Percentiles rank a stretch among this genome's conserved stretches.
These are phyloP conservation scores for Pseudopediastrum boryanum DNA, from an alignment of 139 green algal species.

Conservation along the genomic window DNA sequence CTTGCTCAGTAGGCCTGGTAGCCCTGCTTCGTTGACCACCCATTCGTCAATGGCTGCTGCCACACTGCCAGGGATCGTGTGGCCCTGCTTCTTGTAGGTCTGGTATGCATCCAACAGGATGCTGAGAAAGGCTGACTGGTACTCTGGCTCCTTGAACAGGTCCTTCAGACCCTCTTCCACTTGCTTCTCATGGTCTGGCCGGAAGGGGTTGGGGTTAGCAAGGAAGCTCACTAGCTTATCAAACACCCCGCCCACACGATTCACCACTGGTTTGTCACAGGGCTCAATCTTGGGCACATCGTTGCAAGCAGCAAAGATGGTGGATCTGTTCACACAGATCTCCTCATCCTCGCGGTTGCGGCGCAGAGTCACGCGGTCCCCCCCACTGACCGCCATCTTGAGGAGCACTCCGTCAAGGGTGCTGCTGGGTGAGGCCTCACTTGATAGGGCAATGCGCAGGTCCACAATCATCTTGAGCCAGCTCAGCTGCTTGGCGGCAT, in stretches of 20 bases:
- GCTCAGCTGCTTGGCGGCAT: slow-evolving; percentile 3
- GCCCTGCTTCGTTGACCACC: neutral
- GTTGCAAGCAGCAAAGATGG: slow-evolving; percentile 6
- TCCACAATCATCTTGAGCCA: slow-evolving; percentile 24
- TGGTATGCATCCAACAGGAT: slow-evolving; percentile 17
- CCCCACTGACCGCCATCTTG: slow-evolving; percentile 4
- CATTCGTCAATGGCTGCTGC: slow-evolving; percentile 3
- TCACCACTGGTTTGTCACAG: neutral
- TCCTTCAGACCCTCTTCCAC: neutral
- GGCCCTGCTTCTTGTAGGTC: neutral
- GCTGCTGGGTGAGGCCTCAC: neutral
- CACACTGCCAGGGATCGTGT: neutral
- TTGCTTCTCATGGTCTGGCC: slow-evolving; percentile 7
- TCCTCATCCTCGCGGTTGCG: slow-evolving; percentile 10
- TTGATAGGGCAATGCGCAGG: slow-evolving; percentile 11
- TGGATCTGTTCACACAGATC: neutral
- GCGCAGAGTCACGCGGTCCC: slow-evolving; percentile 5
- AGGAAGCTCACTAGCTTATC: slow-evolving; percentile 6
- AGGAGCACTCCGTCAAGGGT: neutral
- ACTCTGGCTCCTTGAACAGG: neutral
- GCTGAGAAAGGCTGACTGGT: slow-evolving; percentile 10
- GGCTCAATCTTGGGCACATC: slow-evolving; percentile 22
- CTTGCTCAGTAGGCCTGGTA: neutral
- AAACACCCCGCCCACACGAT: slow-evolving; percentile 10
- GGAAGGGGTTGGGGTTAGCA: slow-evolving; percentile 11